Evolutionary conservation across 192 early-diverging fungal species (phyloP), one percentile per base, ranked within the genome.

Genomic region (Coemansia sp.): DNA sequence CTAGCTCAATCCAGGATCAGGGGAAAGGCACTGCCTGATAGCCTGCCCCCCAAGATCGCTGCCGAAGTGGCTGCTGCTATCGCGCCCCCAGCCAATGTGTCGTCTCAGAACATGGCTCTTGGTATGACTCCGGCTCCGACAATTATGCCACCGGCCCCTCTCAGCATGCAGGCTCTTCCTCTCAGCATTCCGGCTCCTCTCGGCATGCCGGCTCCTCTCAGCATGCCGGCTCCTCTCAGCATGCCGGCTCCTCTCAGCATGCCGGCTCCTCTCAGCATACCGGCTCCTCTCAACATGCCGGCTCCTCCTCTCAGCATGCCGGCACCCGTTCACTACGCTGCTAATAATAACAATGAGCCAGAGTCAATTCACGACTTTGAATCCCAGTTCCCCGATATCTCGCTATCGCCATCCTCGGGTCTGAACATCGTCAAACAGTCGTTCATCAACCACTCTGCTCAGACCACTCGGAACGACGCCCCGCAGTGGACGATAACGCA

Each of bases 1-100:
- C 65, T 90, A 28, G 84, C 88, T 5, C 83, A 87, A 39, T 74
- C 83, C 10, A 80, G 85, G 33, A 69, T 88, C 50, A 74, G 63
- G 7, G 86, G 86, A n/a, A 81, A 79, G 40, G 66, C 76, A 1
- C 46, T 90, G 36, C 88, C 88, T 5, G 57, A 60, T n/a, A 69
- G 60, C 14, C 62, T 88, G 55, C 85, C 86, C 28, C 73, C 73
- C 35, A 76, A 73, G 53, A 84, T 90, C 58, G 64, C 61, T 13
- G 59, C 77, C 1, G 87, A 88, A 56, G 74, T 69, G 16, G 69
- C 69, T 4, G 18, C 34, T 37, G 75, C 76, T 24, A 77, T 64
- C 34, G 28, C 31, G 31, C 4, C 31, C 2, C 31, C 31, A 31
- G 31, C 31, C 31, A 31, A 31, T 31, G 4, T 31, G 31, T 31